Conservation (phyloP, 345 rosid genomes). For the Schrenkiella parvula region DNA sequence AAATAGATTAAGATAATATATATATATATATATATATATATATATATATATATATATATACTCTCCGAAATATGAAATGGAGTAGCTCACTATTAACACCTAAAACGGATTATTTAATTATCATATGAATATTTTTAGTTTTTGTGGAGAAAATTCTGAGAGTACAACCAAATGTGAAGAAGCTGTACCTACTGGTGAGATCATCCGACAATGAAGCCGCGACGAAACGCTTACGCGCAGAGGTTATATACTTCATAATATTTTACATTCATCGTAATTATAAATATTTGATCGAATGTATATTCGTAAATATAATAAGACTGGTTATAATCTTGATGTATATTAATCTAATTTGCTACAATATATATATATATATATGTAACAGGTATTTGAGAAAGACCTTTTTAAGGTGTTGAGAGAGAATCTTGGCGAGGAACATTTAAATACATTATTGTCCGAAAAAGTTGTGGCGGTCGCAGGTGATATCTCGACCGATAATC, state of each 20-base stretch:
- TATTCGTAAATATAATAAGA: neutral
- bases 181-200: constrained; percentile 71
- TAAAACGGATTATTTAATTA: neutral
- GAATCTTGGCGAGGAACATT: constrained; percentile 16
- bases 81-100: neutral
- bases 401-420: constrained; percentile 28
- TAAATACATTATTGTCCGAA: constrained; percentile 11
- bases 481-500: constrained; percentile 12
- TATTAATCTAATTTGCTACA: neutral
- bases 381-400: constrained; percentile 24
- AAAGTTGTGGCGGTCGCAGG: constrained; percentile 29
- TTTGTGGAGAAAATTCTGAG: constrained; percentile 80
- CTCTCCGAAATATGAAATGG: no score
- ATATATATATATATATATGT: neutral
- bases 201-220: constrained; percentile 68
- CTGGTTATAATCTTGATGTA: neutral
- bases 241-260: no score
- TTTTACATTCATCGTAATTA: no score
- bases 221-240: constrained; percentile 52
- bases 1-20: neutral
- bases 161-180: constrained; percentile 84
- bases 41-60: no score
- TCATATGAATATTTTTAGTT: constrained; percentile 40
- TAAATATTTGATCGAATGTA: neutral
- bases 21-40: no score